Evolutionary conservation across 2,329 filamentous ascomycete genomes (phyloP).

Genomic region (Xylaria digitata): DNA sequence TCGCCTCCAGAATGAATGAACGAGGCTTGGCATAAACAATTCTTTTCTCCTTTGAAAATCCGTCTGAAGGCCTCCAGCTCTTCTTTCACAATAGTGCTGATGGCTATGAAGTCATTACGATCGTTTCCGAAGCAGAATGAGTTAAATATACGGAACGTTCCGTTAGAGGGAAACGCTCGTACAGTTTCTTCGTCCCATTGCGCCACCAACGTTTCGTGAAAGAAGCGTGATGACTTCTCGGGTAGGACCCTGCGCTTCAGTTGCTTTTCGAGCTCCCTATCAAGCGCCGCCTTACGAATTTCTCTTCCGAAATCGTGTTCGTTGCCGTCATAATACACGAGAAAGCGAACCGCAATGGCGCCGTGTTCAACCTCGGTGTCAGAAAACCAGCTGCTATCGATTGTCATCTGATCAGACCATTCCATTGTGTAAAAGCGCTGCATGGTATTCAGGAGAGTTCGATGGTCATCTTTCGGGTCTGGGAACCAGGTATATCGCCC

Average conservation of each 20-base stretch:
- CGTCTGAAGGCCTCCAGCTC: slow-evolving; percentile 35
- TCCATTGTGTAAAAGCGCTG: slow-evolving; percentile 42
- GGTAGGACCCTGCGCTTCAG: slow-evolving; percentile 40
- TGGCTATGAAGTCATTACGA: slow-evolving; percentile 24
- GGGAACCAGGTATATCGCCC: slow-evolving; percentile 45
- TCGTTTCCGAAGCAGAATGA: slow-evolving; percentile 43
- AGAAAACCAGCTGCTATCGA: slow-evolving; percentile 45
- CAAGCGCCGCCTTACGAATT: slow-evolving; percentile 33
- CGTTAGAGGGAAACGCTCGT: slow-evolving; percentile 43
- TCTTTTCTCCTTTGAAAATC: slow-evolving; percentile 29
- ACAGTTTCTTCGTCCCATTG: slow-evolving; percentile 48
- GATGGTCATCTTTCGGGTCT: slow-evolving; percentile 25
- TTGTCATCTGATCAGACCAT: slow-evolving; percentile 48
- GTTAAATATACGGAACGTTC: slow-evolving; percentile 45
- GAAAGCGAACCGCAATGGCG: slow-evolving; percentile 32
- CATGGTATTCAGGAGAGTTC: slow-evolving; percentile 41
- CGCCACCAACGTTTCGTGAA: slow-evolving; percentile 47
- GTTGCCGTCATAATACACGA: slow-evolving; percentile 38
- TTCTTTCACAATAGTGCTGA: slow-evolving; percentile 38
- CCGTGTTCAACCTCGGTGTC: slow-evolving; percentile 14
- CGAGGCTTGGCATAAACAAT: slow-evolving; percentile 38
- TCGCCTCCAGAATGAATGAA: slow-evolving; percentile 46
- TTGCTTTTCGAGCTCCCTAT: slow-evolving; percentile 35
- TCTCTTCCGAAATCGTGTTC: slow-evolving; percentile 31
- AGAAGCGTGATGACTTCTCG: slow-evolving; percentile 43